Percentiles rank a stretch among this genome's conserved stretches.
Conservation (phyloP, 352 stramenopile species). For the Phytophthora chlamydospora region DNA sequence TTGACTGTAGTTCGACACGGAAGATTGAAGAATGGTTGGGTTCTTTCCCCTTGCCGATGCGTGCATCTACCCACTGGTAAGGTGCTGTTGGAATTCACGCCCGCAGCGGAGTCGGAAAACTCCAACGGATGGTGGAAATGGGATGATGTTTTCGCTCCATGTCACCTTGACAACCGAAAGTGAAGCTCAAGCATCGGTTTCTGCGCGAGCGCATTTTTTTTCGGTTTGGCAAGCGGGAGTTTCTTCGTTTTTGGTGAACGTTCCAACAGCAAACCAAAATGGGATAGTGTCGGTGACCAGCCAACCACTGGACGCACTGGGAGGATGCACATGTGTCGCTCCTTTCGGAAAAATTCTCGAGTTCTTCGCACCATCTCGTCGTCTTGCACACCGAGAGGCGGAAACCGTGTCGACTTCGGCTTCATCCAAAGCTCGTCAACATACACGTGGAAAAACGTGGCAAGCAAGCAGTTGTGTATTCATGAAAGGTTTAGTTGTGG, state of each 20-base stretch:
- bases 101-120: constrained; percentile 23
- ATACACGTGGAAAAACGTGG: background rate
- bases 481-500: too few species aligned
- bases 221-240: constrained; percentile 8
- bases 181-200: constrained; percentile 14
- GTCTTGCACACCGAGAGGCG: background rate
- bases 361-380: constrained; percentile 6
- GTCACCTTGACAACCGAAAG: constrained; percentile 12
- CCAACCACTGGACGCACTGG: constrained; percentile 18
- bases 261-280: constrained; percentile 22
- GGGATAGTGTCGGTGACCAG: constrained; percentile 24
- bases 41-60: background rate
- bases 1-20: constrained; percentile 13
- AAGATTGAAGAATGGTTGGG: constrained; percentile 26
- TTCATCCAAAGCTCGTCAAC: constrained; percentile 1
- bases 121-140: constrained; percentile 29
- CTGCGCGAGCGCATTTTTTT: constrained; percentile 6
- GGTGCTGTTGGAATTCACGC: background rate
- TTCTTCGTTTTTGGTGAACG: constrained; percentile 15
- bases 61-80: constrained; percentile 1
- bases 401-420: background rate
- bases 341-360: constrained; percentile 9
- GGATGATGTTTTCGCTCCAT: background rate
- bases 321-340: constrained; percentile 11
- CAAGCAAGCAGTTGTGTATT: too few species aligned